phyloP scores from a whole-genome alignment of 345 rosid genomes.

The Melastoma malabathricum region DNA sequence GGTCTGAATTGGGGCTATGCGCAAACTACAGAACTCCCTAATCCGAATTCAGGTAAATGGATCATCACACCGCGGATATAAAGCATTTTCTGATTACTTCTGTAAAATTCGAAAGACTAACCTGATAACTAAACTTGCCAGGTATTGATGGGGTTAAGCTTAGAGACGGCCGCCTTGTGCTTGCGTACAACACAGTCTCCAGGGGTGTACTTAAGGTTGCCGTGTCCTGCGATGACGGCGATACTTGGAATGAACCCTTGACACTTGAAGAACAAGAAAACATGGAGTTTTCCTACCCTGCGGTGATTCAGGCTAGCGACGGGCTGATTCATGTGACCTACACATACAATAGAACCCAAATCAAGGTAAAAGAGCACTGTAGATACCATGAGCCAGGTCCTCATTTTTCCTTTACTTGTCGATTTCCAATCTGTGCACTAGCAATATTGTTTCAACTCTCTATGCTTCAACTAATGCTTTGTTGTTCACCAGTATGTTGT shows the following conservation, averaged over 20 bases:
- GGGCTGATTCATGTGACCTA: constrained; percentile 75
- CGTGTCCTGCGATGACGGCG: constrained; percentile 58
- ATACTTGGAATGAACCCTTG: constrained; percentile 57
- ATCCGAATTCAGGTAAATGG: constrained; percentile 80
- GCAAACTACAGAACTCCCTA: constrained; percentile 52
- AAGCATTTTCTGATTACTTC: not conserved
- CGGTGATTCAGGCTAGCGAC: constrained; percentile 66
- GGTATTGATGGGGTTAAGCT: constrained; percentile 86
- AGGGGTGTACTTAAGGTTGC: constrained; percentile 76
- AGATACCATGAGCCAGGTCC: no score
- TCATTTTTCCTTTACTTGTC: no score
- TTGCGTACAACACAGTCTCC: constrained; percentile 73
- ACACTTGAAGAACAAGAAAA: constrained; percentile 48
- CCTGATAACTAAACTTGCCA: constrained; percentile 6
- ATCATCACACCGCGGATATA: no score
- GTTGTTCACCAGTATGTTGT: no score
- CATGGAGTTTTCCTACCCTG: constrained; percentile 88
- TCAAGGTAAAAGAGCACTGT: constrained; percentile 39
- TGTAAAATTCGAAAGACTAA: not conserved
- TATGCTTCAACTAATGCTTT: no score
- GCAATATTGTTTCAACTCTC: no score
- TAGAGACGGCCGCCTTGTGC: constrained; percentile 48
- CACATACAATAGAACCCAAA: constrained; percentile 75
- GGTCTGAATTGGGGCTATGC: constrained; percentile 71
- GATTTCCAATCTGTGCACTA: no score